A percentile compares a stretch with the other conserved stretches of the same genome.
Evolutionary conservation across 768 basidiomycete genomes (phyloP).

Genomic region (Suillus plorans): DNA sequence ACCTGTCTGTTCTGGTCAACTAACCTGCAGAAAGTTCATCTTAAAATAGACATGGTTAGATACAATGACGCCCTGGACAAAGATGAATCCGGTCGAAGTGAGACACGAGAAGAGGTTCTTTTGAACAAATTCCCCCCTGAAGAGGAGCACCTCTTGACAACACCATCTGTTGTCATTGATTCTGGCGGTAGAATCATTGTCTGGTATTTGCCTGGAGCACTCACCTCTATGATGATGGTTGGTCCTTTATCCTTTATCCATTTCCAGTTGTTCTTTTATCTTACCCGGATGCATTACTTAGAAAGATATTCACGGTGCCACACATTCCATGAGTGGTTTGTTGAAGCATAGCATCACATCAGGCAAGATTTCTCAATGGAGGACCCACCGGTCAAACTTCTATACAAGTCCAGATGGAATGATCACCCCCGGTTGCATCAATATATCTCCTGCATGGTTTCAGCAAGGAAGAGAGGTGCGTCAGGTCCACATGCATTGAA

Average conservation of each 20-base stretch:
- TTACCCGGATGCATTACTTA: not conserved
- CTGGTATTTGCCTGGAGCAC: not conserved
- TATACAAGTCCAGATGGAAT: not conserved
- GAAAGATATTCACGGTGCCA: not conserved
- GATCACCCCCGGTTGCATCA: no score
- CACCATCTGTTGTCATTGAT: not conserved
- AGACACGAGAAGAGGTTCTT: not conserved
- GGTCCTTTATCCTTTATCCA: not conserved
- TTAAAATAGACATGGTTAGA: not conserved
- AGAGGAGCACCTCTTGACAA: not conserved
- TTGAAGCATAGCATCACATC: not conserved
- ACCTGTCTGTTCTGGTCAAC: not conserved
- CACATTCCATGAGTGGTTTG: not conserved
- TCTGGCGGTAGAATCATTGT: not conserved
- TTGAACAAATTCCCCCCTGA: not conserved
- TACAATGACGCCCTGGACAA: not conserved
- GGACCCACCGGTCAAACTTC: not conserved
- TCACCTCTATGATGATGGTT: not conserved
- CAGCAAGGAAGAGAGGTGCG: constrained; percentile 1
- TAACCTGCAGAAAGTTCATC: not conserved
- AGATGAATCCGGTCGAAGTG: not conserved
- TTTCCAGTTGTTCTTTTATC: not conserved
- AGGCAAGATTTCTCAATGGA: not conserved
- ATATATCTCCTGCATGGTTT: constrained; percentile 1
- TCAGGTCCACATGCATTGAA: not conserved